Conservation (phyloP, 2,329 filamentous ascomycete genomes). For the Orbilia ellipsospora region DNA sequence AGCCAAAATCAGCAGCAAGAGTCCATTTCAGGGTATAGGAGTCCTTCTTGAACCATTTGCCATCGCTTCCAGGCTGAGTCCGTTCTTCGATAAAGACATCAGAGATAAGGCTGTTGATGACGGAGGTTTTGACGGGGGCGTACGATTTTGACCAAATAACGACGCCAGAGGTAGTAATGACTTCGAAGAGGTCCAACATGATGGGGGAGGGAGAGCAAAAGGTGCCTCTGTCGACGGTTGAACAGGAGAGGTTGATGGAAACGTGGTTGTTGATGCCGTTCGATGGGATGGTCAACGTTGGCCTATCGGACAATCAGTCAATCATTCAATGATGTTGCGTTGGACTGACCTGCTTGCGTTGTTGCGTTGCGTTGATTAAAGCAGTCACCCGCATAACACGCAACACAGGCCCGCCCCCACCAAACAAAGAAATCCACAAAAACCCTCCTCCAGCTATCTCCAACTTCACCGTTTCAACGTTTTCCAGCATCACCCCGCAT, state of each 20-base stretch:
- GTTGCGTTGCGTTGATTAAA: constrained; percentile 20
- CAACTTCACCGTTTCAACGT: background rate
- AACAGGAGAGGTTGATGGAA: background rate
- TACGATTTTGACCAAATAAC: constrained; percentile 95
- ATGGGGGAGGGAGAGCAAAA: background rate
- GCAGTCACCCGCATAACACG: constrained; percentile 49
- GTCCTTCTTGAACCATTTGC: constrained; percentile 82
- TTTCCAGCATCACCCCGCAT: background rate
- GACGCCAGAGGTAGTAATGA: constrained; percentile 93
- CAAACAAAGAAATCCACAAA: constrained; percentile 22
- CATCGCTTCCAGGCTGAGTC: constrained; percentile 69
- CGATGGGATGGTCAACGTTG: constrained; percentile 3
- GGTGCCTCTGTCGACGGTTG: background rate
- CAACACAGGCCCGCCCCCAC: constrained; percentile 28
- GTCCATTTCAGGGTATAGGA: constrained; percentile 97
- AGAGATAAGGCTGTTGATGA: constrained; percentile 94
- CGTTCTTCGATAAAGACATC: constrained; percentile 99
- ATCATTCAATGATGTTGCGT: no score
- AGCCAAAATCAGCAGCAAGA: constrained; percentile 86
- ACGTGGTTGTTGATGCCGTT: constrained; percentile 9
- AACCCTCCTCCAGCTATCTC: constrained; percentile 18
- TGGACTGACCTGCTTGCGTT: no score
- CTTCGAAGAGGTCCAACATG: constrained; percentile 88
- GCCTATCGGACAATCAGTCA: constrained; percentile 11
- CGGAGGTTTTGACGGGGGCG: constrained; percentile 78